Evolutionary conservation across 2,329 filamentous ascomycete species (phyloP).

Genomic region (Immersiporthe knoxdaviesiana): DNA sequence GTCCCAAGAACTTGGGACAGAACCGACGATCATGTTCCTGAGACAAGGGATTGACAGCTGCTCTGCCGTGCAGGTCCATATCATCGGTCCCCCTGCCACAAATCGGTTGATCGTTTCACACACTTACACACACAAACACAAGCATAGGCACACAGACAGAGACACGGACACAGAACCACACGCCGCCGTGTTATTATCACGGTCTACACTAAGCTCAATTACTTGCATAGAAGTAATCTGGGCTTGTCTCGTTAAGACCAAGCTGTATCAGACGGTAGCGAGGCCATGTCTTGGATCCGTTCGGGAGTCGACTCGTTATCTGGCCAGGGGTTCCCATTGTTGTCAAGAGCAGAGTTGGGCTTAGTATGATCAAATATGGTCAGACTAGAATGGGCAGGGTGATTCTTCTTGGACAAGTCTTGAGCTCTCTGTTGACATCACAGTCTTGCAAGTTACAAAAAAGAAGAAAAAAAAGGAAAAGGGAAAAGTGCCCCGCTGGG

Average conservation of each 20-base stretch:
- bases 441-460: not conserved
- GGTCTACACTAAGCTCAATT: not conserved
- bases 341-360: not conserved
- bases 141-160: too few relatives aligned
- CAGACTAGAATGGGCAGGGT: not conserved
- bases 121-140: too few relatives aligned
- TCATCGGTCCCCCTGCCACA: not conserved
- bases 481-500: slow-evolving; percentile 5
- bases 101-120: slow-evolving; percentile 3
- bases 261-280: slow-evolving; percentile 1
- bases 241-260: not conserved
- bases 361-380: not conserved
- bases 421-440: slow-evolving; percentile 10
- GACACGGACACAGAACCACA: too few relatives aligned
- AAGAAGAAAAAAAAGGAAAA: too few relatives aligned
- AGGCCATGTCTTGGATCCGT: not conserved
- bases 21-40: slow-evolving; percentile 15
- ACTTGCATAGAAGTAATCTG: not conserved
- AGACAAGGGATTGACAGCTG: slow-evolving; percentile 8
- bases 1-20: slow-evolving; percentile 10
- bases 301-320: not conserved
- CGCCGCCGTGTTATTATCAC: not conserved
- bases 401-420: not conserved
- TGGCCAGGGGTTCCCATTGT: not conserved
- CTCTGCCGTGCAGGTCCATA: slow-evolving; percentile 2